Conservation (phyloP, 2,329 filamentous ascomycete species). For the Stachybotrys elegans region DNA sequence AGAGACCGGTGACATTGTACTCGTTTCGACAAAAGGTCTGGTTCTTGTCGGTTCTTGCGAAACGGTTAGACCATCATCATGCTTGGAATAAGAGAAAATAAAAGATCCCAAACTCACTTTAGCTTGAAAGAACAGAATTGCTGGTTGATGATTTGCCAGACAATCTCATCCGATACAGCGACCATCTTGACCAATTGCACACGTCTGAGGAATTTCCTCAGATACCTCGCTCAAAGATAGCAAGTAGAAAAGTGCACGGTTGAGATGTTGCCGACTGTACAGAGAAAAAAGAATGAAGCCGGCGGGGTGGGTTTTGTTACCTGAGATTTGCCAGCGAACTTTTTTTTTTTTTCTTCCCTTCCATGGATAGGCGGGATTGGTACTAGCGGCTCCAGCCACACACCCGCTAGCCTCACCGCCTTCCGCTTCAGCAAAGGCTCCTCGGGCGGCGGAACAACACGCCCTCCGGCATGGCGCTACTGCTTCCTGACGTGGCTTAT, state of each 20-base stretch:
- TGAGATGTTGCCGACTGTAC: background rate
- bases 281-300: slow-evolving; percentile 9
- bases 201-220: background rate
- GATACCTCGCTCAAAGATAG: background rate
- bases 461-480: too few relatives aligned
- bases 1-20: slow-evolving; percentile 79
- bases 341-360: slow-evolving; percentile 11
- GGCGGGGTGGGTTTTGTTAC: slow-evolving; percentile 12
- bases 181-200: slow-evolving; percentile 51
- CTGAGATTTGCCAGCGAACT: slow-evolving; percentile 11
- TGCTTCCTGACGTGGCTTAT: background rate
- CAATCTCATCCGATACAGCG: slow-evolving; percentile 93
- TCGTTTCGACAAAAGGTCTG: slow-evolving; percentile 96
- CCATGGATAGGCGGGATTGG: slow-evolving; percentile 8
- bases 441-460: background rate
- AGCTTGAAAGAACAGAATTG: slow-evolving; percentile 94
- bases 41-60: slow-evolving; percentile 66
- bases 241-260: too few relatives aligned
- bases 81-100: too few relatives aligned
- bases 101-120: slow-evolving; percentile 71
- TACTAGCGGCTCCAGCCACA: background rate
- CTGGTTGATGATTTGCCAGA: slow-evolving; percentile 96
- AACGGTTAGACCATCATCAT: slow-evolving; percentile 22
- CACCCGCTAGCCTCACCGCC: background rate
- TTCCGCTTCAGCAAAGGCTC: background rate